Percentiles rank a stretch among this genome's conserved stretches.
These are phyloP conservation scores for Isatis tinctoria DNA, from an alignment of 345 rosid genomes.

Conservation along the genomic window DNA sequence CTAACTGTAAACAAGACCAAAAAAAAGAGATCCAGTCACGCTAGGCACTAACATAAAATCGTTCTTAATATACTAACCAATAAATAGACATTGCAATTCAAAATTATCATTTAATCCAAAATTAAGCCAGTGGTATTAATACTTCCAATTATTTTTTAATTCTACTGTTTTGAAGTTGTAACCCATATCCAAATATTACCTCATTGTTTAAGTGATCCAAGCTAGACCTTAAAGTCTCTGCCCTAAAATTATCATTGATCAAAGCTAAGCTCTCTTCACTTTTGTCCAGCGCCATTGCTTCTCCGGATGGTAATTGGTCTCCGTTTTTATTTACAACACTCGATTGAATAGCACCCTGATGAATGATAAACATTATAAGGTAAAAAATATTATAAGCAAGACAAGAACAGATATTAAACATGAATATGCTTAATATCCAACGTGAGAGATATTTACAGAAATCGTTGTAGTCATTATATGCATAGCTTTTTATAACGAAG, in stretches of 20 bases:
- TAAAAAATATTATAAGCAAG: not conserved
- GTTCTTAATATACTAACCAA: not conserved
- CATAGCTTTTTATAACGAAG: not conserved
- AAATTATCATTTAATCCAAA: not conserved
- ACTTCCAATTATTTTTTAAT: not conserved
- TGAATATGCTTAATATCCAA: not conserved
- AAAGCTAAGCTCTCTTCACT: slow-evolving; percentile 50
- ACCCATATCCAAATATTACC: slow-evolving; percentile 39
- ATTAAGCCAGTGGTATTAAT: not conserved
- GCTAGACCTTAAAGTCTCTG: slow-evolving; percentile 70
- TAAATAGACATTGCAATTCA: not conserved
- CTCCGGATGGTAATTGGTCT: slow-evolving; percentile 34
- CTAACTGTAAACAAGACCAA: slow-evolving; percentile 50
- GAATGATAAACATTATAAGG: slow-evolving; percentile 4
- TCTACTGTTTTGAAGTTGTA: not conserved
- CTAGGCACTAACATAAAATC: not conserved
- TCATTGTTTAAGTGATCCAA: slow-evolving; percentile 85
- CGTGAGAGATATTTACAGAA: not conserved
- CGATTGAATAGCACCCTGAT: slow-evolving; percentile 49
- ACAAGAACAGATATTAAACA: not conserved
- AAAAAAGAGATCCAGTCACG: not conserved
- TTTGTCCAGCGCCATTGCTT: slow-evolving; percentile 32
- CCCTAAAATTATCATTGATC: slow-evolving; percentile 57
- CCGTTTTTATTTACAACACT: slow-evolving; percentile 41
- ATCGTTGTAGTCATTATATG: not conserved